Evolutionary conservation across 129 eudicot genomes (phyloP).

Genomic region (Artemisia argyi): DNA sequence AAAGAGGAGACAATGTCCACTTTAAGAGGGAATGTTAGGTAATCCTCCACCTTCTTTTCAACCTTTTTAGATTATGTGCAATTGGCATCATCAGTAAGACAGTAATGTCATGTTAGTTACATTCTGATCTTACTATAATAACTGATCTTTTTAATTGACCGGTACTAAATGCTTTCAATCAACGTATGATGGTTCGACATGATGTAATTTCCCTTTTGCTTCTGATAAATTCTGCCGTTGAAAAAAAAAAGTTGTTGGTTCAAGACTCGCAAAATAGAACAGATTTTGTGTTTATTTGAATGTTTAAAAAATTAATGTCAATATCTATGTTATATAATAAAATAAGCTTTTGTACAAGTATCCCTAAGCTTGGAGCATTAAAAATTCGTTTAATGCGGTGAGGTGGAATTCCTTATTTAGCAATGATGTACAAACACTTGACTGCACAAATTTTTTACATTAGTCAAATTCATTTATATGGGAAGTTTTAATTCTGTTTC

Average conservation of each 20-base stretch:
- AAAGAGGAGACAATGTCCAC: slow-evolving; percentile 42
- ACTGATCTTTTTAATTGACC: neutral
- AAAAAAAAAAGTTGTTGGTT: neutral
- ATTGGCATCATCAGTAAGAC: slow-evolving; percentile 3
- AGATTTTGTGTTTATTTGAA: neutral
- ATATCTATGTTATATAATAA: too few relatives aligned
- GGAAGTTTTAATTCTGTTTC: too few relatives aligned
- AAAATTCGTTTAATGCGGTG: too few relatives aligned
- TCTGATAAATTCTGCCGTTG: too few relatives aligned
- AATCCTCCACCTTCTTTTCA: slow-evolving; percentile 37
- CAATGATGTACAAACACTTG: too few relatives aligned
- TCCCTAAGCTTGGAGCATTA: too few relatives aligned
- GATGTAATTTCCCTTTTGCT: too few relatives aligned
- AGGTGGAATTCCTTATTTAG: too few relatives aligned
- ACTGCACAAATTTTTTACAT: too few relatives aligned
- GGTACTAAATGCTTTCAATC: neutral
- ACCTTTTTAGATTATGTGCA: slow-evolving; percentile 23
- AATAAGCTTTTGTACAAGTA: too few relatives aligned
- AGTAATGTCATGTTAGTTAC: slow-evolving; percentile 10
- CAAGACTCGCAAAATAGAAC: neutral
- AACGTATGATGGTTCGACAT: neutral
- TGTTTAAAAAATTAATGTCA: too few relatives aligned
- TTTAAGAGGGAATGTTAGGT: slow-evolving; percentile 48
- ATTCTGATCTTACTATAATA: slow-evolving; percentile 5
- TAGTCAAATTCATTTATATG: too few relatives aligned